Base-by-base conservation (phyloP, 257 asterid genomes). In the Capsicum rhomboideum region DNA sequence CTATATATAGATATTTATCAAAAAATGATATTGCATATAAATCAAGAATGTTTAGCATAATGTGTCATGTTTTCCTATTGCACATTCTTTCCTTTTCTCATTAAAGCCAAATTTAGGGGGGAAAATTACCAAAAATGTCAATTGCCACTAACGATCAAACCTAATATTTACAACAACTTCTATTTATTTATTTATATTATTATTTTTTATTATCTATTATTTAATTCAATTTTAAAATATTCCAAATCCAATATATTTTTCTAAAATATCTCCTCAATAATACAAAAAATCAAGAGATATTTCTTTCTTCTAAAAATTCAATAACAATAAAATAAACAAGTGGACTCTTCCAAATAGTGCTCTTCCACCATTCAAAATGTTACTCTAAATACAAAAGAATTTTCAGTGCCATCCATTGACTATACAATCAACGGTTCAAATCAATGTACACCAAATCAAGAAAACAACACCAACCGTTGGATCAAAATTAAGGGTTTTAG, bases 401-500 rank as follows among this genome's bases (percentile, higher is more conserved):
- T n/a, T 54, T 37, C 1, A 37, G 20, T 61, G 20, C 42, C 83
- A 11, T 16, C 16, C 83, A 34, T 80, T 46, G 52, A 37, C 83
- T 34, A 28, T 50, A 10, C 9, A 6, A 72, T 85, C 44, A 4
- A 91, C 93, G 89, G 94, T 0, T 28, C 2, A 1, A 4, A 84
- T 55, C 52, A 46, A 29, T 82, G 52, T 29, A 68, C 18, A 21
- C 72, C n/a, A 49, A 18, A 83, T 29, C 83, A 85, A 85, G 83
- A 67, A 78, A 91, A 28, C 37, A 61, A 86, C 6, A 0, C 1
- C 9, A 86, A 59, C 92, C 94, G 91, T 91, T 67, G 1, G 95
- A 93, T 91, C 42, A 14, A 5, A 29, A 17, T 42, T 71, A 74
- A 90, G 94, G 95, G 93, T 90, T 93, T 34, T 87, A 86, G 90